These are phyloP conservation scores for Phycomyces blakesleeanus DNA, from an alignment of 192 early-diverging fungal species.

Conservation along the genomic window DNA sequence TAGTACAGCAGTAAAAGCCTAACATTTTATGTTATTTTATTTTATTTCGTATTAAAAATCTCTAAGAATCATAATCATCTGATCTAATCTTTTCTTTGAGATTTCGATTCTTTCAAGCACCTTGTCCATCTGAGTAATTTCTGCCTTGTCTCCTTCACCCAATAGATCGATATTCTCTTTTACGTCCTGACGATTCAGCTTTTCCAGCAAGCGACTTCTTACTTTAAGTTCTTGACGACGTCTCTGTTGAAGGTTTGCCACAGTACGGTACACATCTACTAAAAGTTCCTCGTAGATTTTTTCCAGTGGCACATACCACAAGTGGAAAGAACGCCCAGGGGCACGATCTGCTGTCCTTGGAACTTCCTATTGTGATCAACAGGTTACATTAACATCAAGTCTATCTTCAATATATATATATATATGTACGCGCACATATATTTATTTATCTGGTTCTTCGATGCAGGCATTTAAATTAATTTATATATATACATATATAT, in stretches of 20 bases:
- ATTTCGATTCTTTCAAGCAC: conserved; percentile 49
- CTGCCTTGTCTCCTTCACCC: conserved; percentile 45
- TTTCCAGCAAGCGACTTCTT: conserved; percentile 54
- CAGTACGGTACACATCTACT: conserved; percentile 50
- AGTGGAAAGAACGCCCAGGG: conserved; percentile 69
- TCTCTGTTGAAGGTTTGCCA: conserved; percentile 55
- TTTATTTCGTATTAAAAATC: conserved; percentile 38
- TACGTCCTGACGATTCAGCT: conserved; percentile 65
- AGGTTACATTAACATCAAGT: no score
- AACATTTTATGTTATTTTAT: no score
- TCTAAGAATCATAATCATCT: conserved; percentile 39
- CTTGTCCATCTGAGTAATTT: conserved; percentile 37
- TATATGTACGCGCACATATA: no score
- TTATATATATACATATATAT: no score
- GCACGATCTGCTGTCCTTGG: conserved; percentile 68
- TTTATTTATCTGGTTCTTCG: no score
- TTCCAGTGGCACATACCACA: conserved; percentile 61
- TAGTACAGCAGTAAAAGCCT: no score
- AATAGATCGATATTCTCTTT: conserved; percentile 49
- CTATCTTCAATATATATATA: no score
- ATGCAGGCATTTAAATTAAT: no score
- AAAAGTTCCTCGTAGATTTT: conserved; percentile 47
- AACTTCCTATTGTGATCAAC: no score
- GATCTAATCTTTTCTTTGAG: conserved; percentile 40
- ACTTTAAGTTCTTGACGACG: conserved; percentile 41